Percentiles rank a stretch among this genome's conserved stretches.
These are phyloP conservation scores for Monosporozyma yasuniensis DNA, from an alignment of 805 yeast species.

Conservation along the genomic window DNA sequence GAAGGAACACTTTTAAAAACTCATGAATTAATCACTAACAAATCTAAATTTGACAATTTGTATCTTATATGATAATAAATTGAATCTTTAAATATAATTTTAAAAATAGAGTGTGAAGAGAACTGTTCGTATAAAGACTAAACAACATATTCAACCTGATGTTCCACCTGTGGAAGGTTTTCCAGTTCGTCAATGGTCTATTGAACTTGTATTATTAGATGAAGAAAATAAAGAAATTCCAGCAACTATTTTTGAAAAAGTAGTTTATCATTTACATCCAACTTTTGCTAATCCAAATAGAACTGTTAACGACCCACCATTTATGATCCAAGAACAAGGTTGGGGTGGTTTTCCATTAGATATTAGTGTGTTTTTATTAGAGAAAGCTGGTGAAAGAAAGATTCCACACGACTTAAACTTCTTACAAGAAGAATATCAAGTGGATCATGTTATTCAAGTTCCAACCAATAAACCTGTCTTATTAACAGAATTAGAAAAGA, in stretches of 20 bases:
- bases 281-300: conserved; percentile 87
- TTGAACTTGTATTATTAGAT: conserved; percentile 67
- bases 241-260: conserved; percentile 87
- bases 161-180: conserved; percentile 82
- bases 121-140: conserved; percentile 79
- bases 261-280: conserved; percentile 89
- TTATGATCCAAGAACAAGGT: conserved; percentile 83
- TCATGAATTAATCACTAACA: background rate
- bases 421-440: conserved; percentile 61
- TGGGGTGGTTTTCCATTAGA: conserved; percentile 97
- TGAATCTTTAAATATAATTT: background rate
- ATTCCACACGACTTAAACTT: conserved; percentile 87
- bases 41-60: background rate
- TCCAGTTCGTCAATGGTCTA: conserved; percentile 92
- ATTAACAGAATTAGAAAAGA: conserved; percentile 62
- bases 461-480: conserved; percentile 71
- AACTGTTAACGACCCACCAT: conserved; percentile 73
- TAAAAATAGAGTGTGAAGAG: conserved; percentile 49
- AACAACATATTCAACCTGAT: conserved; percentile 73
- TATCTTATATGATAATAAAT: no score
- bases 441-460: conserved; percentile 68
- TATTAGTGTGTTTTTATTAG: conserved; percentile 68
- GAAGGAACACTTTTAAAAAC: no score
- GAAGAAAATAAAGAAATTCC: conserved; percentile 75
- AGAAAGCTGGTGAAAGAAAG: conserved; percentile 82